Evolutionary conservation across 2,329 filamentous ascomycete genomes (phyloP).

Genomic region (Sporothrix euskadiensis): DNA sequence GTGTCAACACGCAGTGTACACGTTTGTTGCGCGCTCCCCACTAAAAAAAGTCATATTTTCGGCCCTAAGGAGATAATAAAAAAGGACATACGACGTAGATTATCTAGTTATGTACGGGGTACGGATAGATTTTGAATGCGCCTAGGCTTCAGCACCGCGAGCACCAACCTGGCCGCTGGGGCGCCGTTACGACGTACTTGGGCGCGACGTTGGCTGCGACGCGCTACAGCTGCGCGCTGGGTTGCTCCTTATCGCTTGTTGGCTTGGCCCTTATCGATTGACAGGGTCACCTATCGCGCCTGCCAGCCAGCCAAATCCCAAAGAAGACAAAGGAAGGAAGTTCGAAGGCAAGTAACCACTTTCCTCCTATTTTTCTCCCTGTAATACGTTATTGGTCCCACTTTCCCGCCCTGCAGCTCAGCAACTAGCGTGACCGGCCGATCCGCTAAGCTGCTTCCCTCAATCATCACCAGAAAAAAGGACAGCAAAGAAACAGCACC

Average conservation of each 20-base stretch:
- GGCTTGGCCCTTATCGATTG: slow-evolving; percentile 14
- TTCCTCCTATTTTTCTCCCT: slow-evolving; percentile 12
- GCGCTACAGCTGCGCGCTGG: slow-evolving; percentile 1
- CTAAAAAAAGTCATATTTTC: too few relatives aligned
- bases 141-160: background rate
- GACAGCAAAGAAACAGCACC: background rate
- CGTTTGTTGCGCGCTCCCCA: too few relatives aligned
- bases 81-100: background rate
- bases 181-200: too few relatives aligned
- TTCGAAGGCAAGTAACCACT: background rate
- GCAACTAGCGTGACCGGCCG: slow-evolving; percentile 30
- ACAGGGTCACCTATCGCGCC: background rate
- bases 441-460: slow-evolving; percentile 27
- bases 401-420: slow-evolving; percentile 24
- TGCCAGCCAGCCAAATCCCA: background rate
- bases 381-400: slow-evolving; percentile 18
- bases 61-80: background rate
- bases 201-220: slow-evolving; percentile 1
- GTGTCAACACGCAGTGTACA: too few relatives aligned
- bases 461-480: slow-evolving; percentile 27
- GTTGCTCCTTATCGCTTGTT: background rate
- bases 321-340: background rate
- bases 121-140: background rate
- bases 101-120: background rate
- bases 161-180: background rate